These are phyloP conservation scores for Hortiboletus rubellus DNA, from an alignment of 1,284 basidiomycete species.

Conservation along the genomic window DNA sequence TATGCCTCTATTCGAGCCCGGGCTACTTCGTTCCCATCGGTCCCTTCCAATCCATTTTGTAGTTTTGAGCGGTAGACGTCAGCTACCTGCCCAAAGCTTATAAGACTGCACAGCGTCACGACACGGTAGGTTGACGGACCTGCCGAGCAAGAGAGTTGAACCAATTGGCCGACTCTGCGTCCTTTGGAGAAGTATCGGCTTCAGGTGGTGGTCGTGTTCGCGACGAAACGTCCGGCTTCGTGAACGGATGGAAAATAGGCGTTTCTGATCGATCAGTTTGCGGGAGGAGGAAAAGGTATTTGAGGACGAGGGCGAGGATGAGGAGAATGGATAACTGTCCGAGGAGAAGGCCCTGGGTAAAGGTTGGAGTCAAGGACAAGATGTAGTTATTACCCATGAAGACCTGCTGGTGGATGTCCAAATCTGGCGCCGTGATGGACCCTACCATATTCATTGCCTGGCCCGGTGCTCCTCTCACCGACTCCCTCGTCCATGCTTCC, in stretches of 20 bases:
- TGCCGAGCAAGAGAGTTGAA: constrained; percentile 69
- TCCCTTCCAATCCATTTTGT: constrained; percentile 56
- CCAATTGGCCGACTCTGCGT: constrained; percentile 71
- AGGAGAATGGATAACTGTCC: constrained; percentile 78
- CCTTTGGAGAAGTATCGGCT: constrained; percentile 21
- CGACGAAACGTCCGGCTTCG: constrained; percentile 44
- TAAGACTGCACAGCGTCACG: constrained; percentile 1
- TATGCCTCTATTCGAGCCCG: constrained; percentile 68
- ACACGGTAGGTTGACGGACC: constrained; percentile 40
- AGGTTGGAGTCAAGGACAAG: constrained; percentile 75
- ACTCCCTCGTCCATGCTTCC: constrained; percentile 66
- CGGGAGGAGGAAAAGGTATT: constrained; percentile 79
- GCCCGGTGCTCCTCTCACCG: constrained; percentile 77
- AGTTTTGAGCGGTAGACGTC: constrained; percentile 74
- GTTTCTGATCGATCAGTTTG: constrained; percentile 54
- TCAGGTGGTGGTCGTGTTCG: constrained; percentile 36
- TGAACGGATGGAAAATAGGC: constrained; percentile 57
- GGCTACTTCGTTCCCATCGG: constrained; percentile 71
- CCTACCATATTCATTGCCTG: constrained; percentile 61
- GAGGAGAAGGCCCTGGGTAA: constrained; percentile 79
- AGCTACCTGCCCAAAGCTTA: constrained; percentile 47
- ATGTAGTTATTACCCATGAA: constrained; percentile 62
- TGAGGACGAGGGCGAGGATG: constrained; percentile 68
- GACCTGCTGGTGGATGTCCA: neutral
- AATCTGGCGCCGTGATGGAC: constrained; percentile 1